Base-by-base conservation (phyloP, 495 filamentous ascomycete genomes). In the Penicillium roqueforti region DNA sequence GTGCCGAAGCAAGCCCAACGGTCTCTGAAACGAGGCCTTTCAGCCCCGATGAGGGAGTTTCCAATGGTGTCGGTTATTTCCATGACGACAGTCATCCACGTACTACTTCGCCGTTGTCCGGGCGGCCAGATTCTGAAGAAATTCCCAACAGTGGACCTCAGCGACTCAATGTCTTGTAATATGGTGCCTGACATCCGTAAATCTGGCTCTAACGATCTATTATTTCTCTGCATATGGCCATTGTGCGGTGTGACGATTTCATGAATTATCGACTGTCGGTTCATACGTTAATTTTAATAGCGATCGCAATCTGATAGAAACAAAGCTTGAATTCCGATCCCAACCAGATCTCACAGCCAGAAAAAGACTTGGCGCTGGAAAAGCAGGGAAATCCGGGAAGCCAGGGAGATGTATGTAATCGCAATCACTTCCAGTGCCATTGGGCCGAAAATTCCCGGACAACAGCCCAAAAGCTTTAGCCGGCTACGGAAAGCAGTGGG, bases 1-100 rank as follows among this genome's bases (percentile, higher is more conserved):
- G 56, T 11, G 59, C 70, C 6, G 73, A 75, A 50, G 66, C 60
- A 36, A 75, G 71, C 39, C 67, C 76, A 23, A 56, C 65, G 16
- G 32, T 49, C 19, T 56, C 57, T 3, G 63, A 66, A 14, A 37
- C 40, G 9, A 46, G 53, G 6, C 48, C 56, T 18, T 57, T 39
- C 28, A 49, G 26, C 47, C 31, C 51, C 11, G 64, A 62, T 6
- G 64, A 67, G 9, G 55, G 52, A 1, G n/a, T 56, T 13, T 53
- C 47, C 3, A 44, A 18, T 26, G 25, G 28, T 18, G 42, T 53
- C 37, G 45, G 47, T 6, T 57, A 37, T 57, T 53, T 43, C 36
- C 48, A 47, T 44, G 61, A 67, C 4, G 61, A 62, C 6, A 31
- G 26, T 19, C 42, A 58, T 19, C 10, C 7, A n/a, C 47, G 55